A percentile compares a stretch with the other conserved stretches of the same genome.
Conservation (phyloP, 1,284 basidiomycete genomes). For the Hymenochaete sp. region DNA sequence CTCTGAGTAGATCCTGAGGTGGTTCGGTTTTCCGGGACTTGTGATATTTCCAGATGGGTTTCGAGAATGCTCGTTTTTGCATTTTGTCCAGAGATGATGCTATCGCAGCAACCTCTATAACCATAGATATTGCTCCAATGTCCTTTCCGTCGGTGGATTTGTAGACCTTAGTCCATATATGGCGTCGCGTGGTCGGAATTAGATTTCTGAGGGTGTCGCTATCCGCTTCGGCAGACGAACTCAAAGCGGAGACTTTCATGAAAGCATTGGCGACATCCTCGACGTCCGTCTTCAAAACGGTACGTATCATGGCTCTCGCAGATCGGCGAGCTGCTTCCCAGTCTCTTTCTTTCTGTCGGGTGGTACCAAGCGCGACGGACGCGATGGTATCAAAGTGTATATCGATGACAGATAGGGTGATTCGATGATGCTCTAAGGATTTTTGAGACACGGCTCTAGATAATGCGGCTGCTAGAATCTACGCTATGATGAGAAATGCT, state of each 20-base stretch:
- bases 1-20: constrained; percentile 12
- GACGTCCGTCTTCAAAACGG: constrained; percentile 15
- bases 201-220: constrained; percentile 33
- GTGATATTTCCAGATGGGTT: constrained; percentile 28
- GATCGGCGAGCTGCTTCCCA: constrained; percentile 17
- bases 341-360: constrained; percentile 14
- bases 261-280: constrained; percentile 24
- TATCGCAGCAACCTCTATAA: constrained; percentile 50
- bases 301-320: constrained; percentile 10
- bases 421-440: not conserved
- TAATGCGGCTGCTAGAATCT: constrained; percentile 21
- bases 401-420: constrained; percentile 15
- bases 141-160: constrained; percentile 50
- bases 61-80: constrained; percentile 39
- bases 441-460: constrained; percentile 16
- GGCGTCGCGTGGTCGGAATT: constrained; percentile 40
- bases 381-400: constrained; percentile 26
- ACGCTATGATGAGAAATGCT: not conserved
- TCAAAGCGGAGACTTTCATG: constrained; percentile 38
- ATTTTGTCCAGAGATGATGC: constrained; percentile 63
- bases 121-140: constrained; percentile 42
- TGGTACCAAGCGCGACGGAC: constrained; percentile 23
- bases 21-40: constrained; percentile 18
- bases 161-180: constrained; percentile 66
- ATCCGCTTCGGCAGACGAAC: constrained; percentile 34